A percentile compares a stretch with the other conserved stretches of the same genome.
These are phyloP conservation scores for Lactifluus subvellereus DNA, from an alignment of 768 basidiomycete species.

Conservation along the genomic window DNA sequence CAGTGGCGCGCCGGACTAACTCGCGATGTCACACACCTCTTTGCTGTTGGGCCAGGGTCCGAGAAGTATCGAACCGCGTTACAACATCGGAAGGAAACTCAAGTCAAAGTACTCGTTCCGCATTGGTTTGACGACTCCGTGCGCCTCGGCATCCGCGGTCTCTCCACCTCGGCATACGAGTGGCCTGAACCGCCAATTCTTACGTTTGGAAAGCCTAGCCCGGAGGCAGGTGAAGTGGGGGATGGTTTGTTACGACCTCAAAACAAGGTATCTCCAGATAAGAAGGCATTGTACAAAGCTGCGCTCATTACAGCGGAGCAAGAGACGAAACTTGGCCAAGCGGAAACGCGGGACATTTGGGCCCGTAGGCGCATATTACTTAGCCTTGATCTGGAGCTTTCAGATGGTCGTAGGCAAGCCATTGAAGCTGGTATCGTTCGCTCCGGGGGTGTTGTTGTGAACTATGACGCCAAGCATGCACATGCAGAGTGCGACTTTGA, in stretches of 20 bases:
- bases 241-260: slow-evolving; percentile 29
- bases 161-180: slow-evolving; percentile 53
- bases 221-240: slow-evolving; percentile 24
- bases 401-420: slow-evolving; percentile 41
- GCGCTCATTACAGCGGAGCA: slow-evolving; percentile 28
- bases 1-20: slow-evolving; percentile 75
- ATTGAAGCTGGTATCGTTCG: slow-evolving; percentile 55
- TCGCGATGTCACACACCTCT: slow-evolving; percentile 82
- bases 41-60: slow-evolving; percentile 48
- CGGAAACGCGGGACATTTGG: slow-evolving; percentile 45
- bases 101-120: slow-evolving; percentile 69
- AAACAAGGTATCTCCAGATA: slow-evolving; percentile 31
- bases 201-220: slow-evolving; percentile 31
- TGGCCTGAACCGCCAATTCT: slow-evolving; percentile 67
- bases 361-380: slow-evolving; percentile 54
- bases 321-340: slow-evolving; percentile 19
- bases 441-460: slow-evolving; percentile 51
- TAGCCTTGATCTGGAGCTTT: slow-evolving; percentile 51
- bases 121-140: slow-evolving; percentile 89
- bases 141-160: slow-evolving; percentile 41
- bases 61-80: slow-evolving; percentile 43
- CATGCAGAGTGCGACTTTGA: slow-evolving; percentile 51
- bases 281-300: slow-evolving; percentile 35
- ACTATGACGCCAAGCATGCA: slow-evolving; percentile 34
- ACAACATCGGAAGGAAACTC: slow-evolving; percentile 51